Evolutionary conservation across 2,329 filamentous ascomycete species (phyloP), one percentile per base, ranked within the genome.

Genomic region (Coniochaeta sp.): DNA sequence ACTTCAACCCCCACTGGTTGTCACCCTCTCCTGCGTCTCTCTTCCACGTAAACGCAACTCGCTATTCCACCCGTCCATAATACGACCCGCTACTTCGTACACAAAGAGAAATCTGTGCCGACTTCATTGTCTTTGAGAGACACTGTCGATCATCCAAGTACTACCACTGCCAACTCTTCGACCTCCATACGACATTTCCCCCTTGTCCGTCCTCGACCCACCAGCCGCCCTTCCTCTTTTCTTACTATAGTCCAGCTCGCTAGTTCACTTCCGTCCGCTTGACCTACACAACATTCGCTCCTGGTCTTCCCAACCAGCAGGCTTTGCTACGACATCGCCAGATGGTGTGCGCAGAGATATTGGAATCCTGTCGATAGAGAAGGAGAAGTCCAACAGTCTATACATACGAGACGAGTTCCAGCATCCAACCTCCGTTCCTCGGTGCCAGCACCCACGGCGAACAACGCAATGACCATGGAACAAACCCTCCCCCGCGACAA

Each of bases 401-500:
- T 32, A 52, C 22, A 34, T 9, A 17, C 36, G 5, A 55, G 40
- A 30, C 17, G 24, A 38, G 28, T 38, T 36, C 19, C 8, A 47
- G 9, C 7, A 24, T 7, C 17, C 24, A n/a, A 4, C 2, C 26
- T 22, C 30, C 10, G 5, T 52, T 26, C 12, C 2, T 30, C 22
- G 14, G 7, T 12, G 16, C 22, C 10, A 24, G 19, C 10, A 28
- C 22, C 42, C 26, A 10, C 47, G 22, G 16, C 47, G 17, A 9
- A 7, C 12, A 19, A 4, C 42, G 16, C 42, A 24, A 47, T 47
- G 42, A 26, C 42, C 42, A 30, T 52, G 26, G 47, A 52, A 10
- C 14, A 22, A 62, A 44, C 57, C 61, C 19, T 40, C 59, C 30
- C 38, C 38, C 32, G 58, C 58, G 24, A 57, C 57, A 58, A 66